Evolutionary conservation across 163 green algal species (phyloP).

Genomic region (Scenedesmus sp.): DNA sequence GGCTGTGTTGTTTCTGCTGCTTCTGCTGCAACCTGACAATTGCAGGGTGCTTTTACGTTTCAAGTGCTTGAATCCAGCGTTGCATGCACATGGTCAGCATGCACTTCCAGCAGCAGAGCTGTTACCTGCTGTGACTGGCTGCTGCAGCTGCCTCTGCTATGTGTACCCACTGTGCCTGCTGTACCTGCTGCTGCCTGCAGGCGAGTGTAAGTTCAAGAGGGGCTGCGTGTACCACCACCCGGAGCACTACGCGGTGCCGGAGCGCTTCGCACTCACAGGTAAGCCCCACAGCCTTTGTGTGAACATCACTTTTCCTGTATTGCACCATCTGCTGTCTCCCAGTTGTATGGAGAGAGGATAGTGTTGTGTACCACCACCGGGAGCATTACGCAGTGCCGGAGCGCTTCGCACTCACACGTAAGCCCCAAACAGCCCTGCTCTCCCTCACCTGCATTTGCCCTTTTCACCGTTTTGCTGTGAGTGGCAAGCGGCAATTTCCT

Average conservation of each 20-base stretch:
- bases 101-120: not conserved
- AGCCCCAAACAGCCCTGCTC: not conserved
- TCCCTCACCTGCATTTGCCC: not conserved
- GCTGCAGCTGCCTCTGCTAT: too few relatives aligned
- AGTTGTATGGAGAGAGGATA: not conserved
- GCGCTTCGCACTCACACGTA: not conserved
- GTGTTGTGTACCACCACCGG: conserved; percentile 11
- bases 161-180: not conserved
- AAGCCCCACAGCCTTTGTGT: not conserved
- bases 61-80: not conserved
- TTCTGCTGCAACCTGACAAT: too few relatives aligned
- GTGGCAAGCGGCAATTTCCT: not conserved
- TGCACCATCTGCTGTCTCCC: too few relatives aligned
- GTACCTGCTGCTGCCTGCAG: not conserved
- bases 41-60: too few relatives aligned
- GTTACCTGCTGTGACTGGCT: not conserved
- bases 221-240: conserved; percentile 4
- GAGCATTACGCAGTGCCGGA: not conserved
- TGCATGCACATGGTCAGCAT: not conserved
- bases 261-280: conserved; percentile 5
- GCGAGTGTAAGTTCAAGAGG: not conserved
- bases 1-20: too few relatives aligned
- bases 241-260: not conserved
- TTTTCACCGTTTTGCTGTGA: not conserved
- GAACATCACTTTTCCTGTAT: too few relatives aligned